Percentiles rank a stretch among this genome's conserved stretches.
Conservation (phyloP, 1,284 basidiomycete genomes). For the Peniophora sp. region DNA sequence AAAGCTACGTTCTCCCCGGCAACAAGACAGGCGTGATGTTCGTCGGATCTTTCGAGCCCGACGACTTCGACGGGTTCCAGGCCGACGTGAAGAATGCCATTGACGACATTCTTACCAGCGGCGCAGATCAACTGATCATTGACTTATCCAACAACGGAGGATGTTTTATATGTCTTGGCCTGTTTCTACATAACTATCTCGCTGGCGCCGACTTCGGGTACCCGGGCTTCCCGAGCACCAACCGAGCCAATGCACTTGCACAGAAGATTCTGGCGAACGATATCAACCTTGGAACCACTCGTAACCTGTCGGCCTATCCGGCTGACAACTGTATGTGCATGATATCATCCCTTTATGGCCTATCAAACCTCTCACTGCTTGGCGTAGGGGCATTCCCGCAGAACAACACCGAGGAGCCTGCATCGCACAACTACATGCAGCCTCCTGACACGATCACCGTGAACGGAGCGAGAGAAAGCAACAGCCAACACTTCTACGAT, state of each 20-base stretch:
- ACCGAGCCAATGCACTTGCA: constrained; percentile 46
- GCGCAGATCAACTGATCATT: constrained; percentile 45
- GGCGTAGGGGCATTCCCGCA: constrained; percentile 42
- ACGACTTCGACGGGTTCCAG: constrained; percentile 41
- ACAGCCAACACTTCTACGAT: constrained; percentile 46
- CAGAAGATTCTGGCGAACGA: constrained; percentile 46
- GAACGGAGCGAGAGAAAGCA: constrained; percentile 41
- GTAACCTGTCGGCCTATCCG: constrained; percentile 32
- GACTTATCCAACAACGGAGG: constrained; percentile 59
- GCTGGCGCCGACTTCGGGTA: constrained; percentile 37
- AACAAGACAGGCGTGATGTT: constrained; percentile 59
- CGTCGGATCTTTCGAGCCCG: constrained; percentile 46
- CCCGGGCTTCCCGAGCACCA: constrained; percentile 47
- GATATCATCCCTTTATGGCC: neutral
- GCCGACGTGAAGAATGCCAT: constrained; percentile 40
- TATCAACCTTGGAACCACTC: constrained; percentile 36
- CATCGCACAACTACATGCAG: constrained; percentile 39
- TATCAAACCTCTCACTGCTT: neutral
- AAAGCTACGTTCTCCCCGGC: constrained; percentile 45
- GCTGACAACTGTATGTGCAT: constrained; percentile 36
- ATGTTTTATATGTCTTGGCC: constrained; percentile 52
- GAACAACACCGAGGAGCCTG: constrained; percentile 37
- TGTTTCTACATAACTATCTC: constrained; percentile 52
- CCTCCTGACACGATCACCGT: constrained; percentile 37
- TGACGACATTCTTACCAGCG: constrained; percentile 35